Conservation (phyloP, 371 early-diverging fungal genomes). For the Apophysomyces variabilis region DNA sequence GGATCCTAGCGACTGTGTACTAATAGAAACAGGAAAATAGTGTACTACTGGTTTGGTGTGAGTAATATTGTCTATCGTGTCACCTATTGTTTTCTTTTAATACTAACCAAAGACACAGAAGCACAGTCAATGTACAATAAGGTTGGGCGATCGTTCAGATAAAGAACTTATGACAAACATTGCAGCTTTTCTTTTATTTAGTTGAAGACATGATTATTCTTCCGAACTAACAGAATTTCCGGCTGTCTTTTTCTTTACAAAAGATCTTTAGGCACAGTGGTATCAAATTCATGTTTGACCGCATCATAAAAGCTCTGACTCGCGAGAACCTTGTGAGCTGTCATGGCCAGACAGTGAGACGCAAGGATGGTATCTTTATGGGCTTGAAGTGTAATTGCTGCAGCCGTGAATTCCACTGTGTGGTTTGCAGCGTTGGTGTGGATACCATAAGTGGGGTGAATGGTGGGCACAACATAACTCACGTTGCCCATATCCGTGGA, state of each 20-base stretch:
- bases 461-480: slow-evolving; percentile 53
- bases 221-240: too few species aligned
- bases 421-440: slow-evolving; percentile 62
- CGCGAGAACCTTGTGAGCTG: background rate
- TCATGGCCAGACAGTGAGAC: background rate
- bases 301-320: background rate
- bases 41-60: too few species aligned
- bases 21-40: too few species aligned
- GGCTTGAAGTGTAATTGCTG: slow-evolving; percentile 62
- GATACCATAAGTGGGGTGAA: slow-evolving; percentile 54
- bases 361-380: slow-evolving; percentile 58
- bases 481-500: slow-evolving; percentile 84
- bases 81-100: too few species aligned
- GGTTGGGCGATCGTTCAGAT: too few species aligned
- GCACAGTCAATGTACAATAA: too few species aligned
- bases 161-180: too few species aligned
- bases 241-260: background rate
- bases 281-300: slow-evolving; percentile 5
- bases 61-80: too few species aligned
- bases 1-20: too few species aligned
- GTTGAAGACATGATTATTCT: too few species aligned
- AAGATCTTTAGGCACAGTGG: slow-evolving; percentile 2
- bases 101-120: too few species aligned
- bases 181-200: too few species aligned
- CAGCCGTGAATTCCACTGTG: slow-evolving; percentile 65